These are phyloP conservation scores for Trichoderma gracile DNA, from an alignment of 2,329 filamentous ascomycete species.

Conservation along the genomic window DNA sequence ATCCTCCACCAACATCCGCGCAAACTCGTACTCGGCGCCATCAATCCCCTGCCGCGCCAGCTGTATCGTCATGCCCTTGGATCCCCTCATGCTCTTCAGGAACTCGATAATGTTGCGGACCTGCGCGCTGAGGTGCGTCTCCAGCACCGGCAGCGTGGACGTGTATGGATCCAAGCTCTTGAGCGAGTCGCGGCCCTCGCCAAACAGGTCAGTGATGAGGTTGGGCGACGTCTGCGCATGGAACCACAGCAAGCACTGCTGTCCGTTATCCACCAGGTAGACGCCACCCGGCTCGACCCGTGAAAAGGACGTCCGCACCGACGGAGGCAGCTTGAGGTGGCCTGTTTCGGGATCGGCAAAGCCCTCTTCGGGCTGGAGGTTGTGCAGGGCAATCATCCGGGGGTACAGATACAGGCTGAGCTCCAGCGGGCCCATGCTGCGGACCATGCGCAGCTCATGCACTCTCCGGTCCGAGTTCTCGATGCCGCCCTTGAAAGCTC, in stretches of 20 bases:
- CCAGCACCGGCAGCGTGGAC: conserved; percentile 75
- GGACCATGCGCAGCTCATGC: conserved; percentile 87
- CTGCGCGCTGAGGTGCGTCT: conserved; percentile 93
- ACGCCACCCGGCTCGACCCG: conserved; percentile 89
- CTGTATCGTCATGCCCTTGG: conserved; percentile 86
- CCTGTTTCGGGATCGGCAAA: conserved; percentile 87
- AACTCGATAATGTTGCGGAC: conserved; percentile 92
- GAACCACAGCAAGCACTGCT: conserved; percentile 88
- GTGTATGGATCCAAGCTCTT: conserved; percentile 79
- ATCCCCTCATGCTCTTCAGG: conserved; percentile 74
- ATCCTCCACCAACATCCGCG: conserved; percentile 85
- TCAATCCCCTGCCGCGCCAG: conserved; percentile 90
- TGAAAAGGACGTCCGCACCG: conserved; percentile 79
- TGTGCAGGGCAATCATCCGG: conserved; percentile 88
- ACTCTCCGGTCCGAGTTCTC: conserved; percentile 89
- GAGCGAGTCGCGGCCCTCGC: conserved; percentile 67
- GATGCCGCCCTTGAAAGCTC: conserved; percentile 89
- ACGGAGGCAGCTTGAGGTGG: conserved; percentile 79
- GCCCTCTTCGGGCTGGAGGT: conserved; percentile 81
- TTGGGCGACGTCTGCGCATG: conserved; percentile 92
- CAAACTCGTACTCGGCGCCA: conserved; percentile 95
- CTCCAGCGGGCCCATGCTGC: conserved; percentile 82
- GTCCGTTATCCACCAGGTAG: conserved; percentile 94
- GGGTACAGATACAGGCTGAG: conserved; percentile 93
- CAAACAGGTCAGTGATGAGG: conserved; percentile 86